Conservation (phyloP, 2,329 filamentous ascomycete species). For the Clonostachys rosea region DNA sequence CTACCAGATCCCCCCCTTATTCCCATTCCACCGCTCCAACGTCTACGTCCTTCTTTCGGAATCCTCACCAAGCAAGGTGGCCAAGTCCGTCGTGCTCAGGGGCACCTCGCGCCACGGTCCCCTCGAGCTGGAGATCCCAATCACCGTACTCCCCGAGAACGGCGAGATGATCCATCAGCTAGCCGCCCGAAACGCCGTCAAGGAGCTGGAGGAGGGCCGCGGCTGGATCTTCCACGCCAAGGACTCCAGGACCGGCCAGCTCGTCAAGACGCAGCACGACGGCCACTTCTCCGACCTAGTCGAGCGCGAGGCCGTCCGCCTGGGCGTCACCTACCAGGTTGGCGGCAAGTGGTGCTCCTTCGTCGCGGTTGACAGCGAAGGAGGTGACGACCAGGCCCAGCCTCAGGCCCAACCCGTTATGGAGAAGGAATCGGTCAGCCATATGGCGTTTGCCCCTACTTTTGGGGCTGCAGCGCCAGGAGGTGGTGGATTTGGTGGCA, state of each 20-base stretch:
- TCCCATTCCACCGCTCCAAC: slow-evolving; percentile 60
- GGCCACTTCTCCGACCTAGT: slow-evolving; percentile 55
- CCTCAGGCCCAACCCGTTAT: too few species aligned
- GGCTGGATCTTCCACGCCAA: slow-evolving; percentile 59
- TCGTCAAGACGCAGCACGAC: slow-evolving; percentile 39
- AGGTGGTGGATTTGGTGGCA: background rate
- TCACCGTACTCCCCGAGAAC: slow-evolving; percentile 39
- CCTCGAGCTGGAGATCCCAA: slow-evolving; percentile 59
- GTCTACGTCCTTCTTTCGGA: slow-evolving; percentile 63
- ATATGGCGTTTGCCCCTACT: too few species aligned
- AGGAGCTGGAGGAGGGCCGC: slow-evolving; percentile 65
- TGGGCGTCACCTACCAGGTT: slow-evolving; percentile 64
- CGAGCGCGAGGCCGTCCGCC: slow-evolving; percentile 59
- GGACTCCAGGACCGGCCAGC: slow-evolving; percentile 28
- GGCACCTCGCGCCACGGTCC: slow-evolving; percentile 53
- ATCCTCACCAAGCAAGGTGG: slow-evolving; percentile 18
- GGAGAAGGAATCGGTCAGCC: too few species aligned
- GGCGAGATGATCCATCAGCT: slow-evolving; percentile 64
- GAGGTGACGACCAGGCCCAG: too few species aligned
- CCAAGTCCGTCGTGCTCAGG: slow-evolving; percentile 46
- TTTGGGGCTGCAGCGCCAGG: too few species aligned
- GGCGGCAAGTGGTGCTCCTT: slow-evolving; percentile 70
- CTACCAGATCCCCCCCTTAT: slow-evolving; percentile 57
- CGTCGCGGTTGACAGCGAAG: slow-evolving; percentile 55
- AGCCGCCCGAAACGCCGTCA: slow-evolving; percentile 61